Evolutionary conservation across 1,284 basidiomycete genomes (phyloP).

Genomic region (Termitomyces sp.): DNA sequence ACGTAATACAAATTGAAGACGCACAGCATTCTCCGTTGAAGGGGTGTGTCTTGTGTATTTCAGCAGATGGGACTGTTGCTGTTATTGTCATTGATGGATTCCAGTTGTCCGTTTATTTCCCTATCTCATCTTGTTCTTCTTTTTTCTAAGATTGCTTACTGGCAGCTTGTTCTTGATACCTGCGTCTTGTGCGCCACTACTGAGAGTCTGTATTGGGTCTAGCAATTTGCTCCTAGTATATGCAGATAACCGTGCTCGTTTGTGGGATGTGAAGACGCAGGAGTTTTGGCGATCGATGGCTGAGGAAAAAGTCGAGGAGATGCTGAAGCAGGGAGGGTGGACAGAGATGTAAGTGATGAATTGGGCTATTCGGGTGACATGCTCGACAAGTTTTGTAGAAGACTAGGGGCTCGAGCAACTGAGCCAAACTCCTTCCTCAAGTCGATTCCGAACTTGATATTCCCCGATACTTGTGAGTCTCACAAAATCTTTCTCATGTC

Average conservation of each 20-base stretch:
- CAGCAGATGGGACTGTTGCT: constrained; percentile 78
- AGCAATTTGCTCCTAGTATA: constrained; percentile 79
- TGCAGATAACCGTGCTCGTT: constrained; percentile 67
- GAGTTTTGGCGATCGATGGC: constrained; percentile 86
- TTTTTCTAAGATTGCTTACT: neutral
- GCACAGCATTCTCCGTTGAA: constrained; percentile 56
- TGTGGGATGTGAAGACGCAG: constrained; percentile 85
- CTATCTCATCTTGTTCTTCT: neutral
- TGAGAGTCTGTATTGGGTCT: constrained; percentile 60
- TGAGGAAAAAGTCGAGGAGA: constrained; percentile 70
- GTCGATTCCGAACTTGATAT: constrained; percentile 19
- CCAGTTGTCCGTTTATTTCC: constrained; percentile 54
- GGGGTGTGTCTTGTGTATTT: constrained; percentile 71
- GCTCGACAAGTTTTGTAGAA: constrained; percentile 15
- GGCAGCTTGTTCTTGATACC: constrained; percentile 73
- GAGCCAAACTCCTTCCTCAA: constrained; percentile 22
- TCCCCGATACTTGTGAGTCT: constrained; percentile 25
- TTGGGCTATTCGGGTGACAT: constrained; percentile 33
- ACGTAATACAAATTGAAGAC: constrained; percentile 54
- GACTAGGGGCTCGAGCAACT: constrained; percentile 17
- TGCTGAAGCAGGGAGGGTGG: constrained; percentile 72
- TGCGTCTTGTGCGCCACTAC: constrained; percentile 64
- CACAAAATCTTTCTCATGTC: neutral
- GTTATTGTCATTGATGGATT: constrained; percentile 74
- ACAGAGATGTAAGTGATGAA: constrained; percentile 50